These are phyloP conservation scores for Moesziomyces globuligerus DNA, from an alignment of 1,284 basidiomycete species.

Conservation along the genomic window DNA sequence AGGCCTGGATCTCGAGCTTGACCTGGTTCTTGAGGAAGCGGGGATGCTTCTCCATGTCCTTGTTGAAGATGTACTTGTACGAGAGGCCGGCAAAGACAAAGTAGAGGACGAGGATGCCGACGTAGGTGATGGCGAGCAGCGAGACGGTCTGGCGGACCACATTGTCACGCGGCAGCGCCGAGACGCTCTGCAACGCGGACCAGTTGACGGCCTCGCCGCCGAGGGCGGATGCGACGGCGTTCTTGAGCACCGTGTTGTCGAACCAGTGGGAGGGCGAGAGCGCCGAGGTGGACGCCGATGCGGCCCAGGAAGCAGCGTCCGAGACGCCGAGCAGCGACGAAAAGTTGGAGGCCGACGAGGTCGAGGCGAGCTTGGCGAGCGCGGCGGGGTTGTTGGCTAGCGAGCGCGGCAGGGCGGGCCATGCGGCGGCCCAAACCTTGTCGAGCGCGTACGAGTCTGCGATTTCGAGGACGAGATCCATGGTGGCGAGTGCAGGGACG, in stretches of 20 bases:
- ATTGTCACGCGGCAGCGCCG: constrained; percentile 54
- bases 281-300: constrained; percentile 32
- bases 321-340: constrained; percentile 13
- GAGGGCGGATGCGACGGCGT: constrained; percentile 27
- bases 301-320: constrained; percentile 30
- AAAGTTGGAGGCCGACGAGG: constrained; percentile 42
- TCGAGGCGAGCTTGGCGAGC: constrained; percentile 22
- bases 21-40: constrained; percentile 87
- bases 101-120: constrained; percentile 76
- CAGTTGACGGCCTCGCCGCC: constrained; percentile 34
- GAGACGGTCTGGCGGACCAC: constrained; percentile 78
- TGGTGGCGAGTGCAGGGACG: constrained; percentile 64
- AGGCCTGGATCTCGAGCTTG: constrained; percentile 81
- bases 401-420: constrained; percentile 71
- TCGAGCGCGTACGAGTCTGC: constrained; percentile 83
- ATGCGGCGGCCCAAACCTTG: constrained; percentile 77
- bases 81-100: constrained; percentile 82
- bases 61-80: constrained; percentile 90
- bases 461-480: constrained; percentile 83
- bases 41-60: constrained; percentile 94
- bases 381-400: constrained; percentile 34
- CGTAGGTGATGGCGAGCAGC: constrained; percentile 77
- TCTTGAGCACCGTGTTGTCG: constrained; percentile 33
- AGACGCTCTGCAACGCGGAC: constrained; percentile 31
- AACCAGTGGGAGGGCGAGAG: constrained; percentile 25